Conservation (phyloP, 2,329 filamentous ascomycete genomes). For the Alternaria ethzedia region DNA sequence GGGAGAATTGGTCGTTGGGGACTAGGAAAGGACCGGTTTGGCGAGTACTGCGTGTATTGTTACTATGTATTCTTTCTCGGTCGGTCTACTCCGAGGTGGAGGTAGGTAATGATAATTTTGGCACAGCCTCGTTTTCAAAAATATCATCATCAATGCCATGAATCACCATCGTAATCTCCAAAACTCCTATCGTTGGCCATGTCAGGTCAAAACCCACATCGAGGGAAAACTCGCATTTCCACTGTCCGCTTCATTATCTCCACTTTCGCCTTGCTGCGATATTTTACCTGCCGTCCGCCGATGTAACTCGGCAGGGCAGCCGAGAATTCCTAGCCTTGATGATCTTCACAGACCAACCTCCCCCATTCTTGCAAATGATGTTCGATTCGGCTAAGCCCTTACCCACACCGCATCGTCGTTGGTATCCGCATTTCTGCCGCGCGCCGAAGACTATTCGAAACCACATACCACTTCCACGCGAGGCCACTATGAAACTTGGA, state of each 20-base stretch:
- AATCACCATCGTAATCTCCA: not conserved
- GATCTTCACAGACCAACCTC: conserved; percentile 1
- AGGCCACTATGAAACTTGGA: not conserved
- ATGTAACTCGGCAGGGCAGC: not conserved
- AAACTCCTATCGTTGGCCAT: not conserved
- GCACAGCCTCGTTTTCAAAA: not conserved
- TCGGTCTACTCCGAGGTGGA: not conserved
- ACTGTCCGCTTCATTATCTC: not conserved
- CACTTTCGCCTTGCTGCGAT: not conserved
- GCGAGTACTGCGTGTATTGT: not conserved
- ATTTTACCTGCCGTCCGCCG: not conserved
- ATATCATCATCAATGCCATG: not conserved
- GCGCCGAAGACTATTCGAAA: not conserved
- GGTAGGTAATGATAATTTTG: not conserved
- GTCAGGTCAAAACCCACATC: not conserved
- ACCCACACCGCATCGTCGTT: not conserved
- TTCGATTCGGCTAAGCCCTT: not conserved
- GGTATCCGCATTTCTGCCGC: conserved; percentile 1
- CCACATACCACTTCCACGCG: conserved; percentile 1
- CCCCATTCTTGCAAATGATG: not conserved
- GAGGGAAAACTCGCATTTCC: not conserved
- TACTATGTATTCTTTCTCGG: not conserved
- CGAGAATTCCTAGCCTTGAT: not conserved
- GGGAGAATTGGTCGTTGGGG: not conserved
- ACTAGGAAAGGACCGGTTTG: not conserved